phyloP scores from a whole-genome alignment of 306 rosid genomes.

The Trifolium repens region DNA sequence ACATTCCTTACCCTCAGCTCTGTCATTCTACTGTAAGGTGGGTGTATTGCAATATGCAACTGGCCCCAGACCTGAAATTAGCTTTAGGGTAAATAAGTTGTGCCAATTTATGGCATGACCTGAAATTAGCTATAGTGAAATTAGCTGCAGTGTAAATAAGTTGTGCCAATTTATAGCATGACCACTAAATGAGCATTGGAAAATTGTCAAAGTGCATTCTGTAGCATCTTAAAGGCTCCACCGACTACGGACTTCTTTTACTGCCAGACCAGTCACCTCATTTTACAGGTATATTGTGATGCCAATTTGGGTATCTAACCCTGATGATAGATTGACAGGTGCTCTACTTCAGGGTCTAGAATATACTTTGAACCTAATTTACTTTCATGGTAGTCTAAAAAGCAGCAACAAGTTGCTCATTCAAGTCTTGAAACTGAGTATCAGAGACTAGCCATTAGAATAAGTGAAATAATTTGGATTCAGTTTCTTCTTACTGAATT shows the following conservation, averaged over 20 bases:
- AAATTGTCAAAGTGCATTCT: neutral
- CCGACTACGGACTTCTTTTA: neutral
- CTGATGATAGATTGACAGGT: neutral
- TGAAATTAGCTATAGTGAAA: too few relatives aligned
- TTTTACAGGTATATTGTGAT: neutral
- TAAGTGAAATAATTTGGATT: neutral
- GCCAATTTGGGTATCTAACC: neutral
- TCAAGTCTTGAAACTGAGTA: neutral
- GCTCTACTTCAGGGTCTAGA: neutral
- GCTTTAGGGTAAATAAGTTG: neutral
- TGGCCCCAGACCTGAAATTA: neutral
- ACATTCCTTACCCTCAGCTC: neutral
- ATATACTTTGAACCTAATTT: neutral
- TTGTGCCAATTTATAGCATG: neutral
- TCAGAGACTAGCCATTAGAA: neutral
- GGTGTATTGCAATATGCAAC: conserved; percentile 3
- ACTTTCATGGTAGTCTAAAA: neutral
- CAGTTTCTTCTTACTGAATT: conserved; percentile 3
- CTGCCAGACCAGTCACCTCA: neutral
- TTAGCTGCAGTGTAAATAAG: neutral
- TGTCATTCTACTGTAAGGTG: neutral
- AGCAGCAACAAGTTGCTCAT: neutral
- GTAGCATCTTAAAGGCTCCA: neutral
- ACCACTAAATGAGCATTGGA: neutral
- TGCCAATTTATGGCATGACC: neutral